A percentile compares a stretch with the other conserved stretches of the same genome.
Conservation (phyloP, 2,329 filamentous ascomycete genomes). For the Aspergillus niger region DNA sequence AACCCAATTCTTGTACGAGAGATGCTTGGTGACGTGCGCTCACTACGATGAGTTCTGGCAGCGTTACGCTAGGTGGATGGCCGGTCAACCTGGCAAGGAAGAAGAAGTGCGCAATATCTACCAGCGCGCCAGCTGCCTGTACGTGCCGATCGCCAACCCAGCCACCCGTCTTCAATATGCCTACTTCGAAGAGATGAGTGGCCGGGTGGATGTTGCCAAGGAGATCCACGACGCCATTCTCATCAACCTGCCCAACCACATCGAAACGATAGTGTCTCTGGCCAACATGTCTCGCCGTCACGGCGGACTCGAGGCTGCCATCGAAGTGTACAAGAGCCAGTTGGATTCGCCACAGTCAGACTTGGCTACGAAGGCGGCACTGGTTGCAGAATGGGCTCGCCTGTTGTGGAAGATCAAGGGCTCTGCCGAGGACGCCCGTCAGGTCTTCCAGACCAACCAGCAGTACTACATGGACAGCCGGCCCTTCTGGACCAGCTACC, state of each 20-base stretch:
- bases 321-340: slow-evolving; percentile 78
- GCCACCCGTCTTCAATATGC: slow-evolving; percentile 87
- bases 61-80: slow-evolving; percentile 95
- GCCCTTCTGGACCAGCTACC: slow-evolving; percentile 86
- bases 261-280: slow-evolving; percentile 85
- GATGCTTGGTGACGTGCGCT: slow-evolving; percentile 87
- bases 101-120: slow-evolving; percentile 93
- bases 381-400: slow-evolving; percentile 85
- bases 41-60: slow-evolving; percentile 98
- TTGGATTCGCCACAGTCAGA: slow-evolving; percentile 73
- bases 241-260: slow-evolving; percentile 72
- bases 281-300: slow-evolving; percentile 85
- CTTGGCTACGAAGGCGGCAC: slow-evolving; percentile 77
- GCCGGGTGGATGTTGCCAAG: slow-evolving; percentile 73
- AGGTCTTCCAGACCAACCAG: slow-evolving; percentile 78
- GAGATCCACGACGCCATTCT: slow-evolving; percentile 85
- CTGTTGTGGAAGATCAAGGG: slow-evolving; percentile 87
- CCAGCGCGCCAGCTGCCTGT: slow-evolving; percentile 79
- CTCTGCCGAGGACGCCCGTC: slow-evolving; percentile 75
- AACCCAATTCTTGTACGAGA: slow-evolving; percentile 84
- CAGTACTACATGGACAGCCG: slow-evolving; percentile 83
- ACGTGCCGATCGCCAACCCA: slow-evolving; percentile 82
- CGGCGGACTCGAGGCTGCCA: slow-evolving; percentile 77
- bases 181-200: slow-evolving; percentile 87
- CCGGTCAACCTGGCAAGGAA: slow-evolving; percentile 73